Percentiles rank a stretch among this genome's conserved stretches.
These are phyloP conservation scores for Spergularia bocconei DNA, from an alignment of 148 eudicot genomes.

Conservation along the genomic window DNA sequence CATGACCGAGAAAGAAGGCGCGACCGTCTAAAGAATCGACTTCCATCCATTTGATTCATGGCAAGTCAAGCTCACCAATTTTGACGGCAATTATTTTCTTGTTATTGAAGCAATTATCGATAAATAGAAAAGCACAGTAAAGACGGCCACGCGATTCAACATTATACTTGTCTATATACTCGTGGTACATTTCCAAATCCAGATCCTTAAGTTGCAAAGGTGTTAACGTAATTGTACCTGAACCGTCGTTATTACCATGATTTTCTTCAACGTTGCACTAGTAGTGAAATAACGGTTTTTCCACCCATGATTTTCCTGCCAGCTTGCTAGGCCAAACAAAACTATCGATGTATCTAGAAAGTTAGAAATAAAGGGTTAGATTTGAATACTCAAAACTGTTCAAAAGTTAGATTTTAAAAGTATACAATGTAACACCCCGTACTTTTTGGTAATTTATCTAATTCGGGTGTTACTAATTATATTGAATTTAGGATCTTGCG, in stretches of 20 bases:
- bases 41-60: conserved; percentile 1
- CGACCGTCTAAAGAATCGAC: conserved; percentile 6
- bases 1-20: background rate
- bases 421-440: too few relatives aligned
- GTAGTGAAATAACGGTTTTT: background rate
- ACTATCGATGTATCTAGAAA: too few relatives aligned
- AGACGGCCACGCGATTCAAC: conserved; percentile 12
- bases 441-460: too few relatives aligned
- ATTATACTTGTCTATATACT: background rate
- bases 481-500: too few relatives aligned
- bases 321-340: too few relatives aligned
- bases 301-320: too few relatives aligned
- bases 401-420: too few relatives aligned
- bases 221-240: background rate
- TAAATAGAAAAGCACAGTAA: background rate
- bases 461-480: too few relatives aligned
- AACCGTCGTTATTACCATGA: too few relatives aligned
- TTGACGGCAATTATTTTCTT: background rate
- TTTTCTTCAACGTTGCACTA: background rate
- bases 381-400: too few relatives aligned
- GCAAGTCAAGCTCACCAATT: conserved; percentile 13
- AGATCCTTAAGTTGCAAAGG: background rate
- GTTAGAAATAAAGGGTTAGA: too few relatives aligned
- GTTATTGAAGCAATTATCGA: too few relatives aligned
- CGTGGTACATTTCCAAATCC: background rate